Evolutionary conservation across 805 yeast species (phyloP).

Genomic region (Candida coleopterorum): DNA sequence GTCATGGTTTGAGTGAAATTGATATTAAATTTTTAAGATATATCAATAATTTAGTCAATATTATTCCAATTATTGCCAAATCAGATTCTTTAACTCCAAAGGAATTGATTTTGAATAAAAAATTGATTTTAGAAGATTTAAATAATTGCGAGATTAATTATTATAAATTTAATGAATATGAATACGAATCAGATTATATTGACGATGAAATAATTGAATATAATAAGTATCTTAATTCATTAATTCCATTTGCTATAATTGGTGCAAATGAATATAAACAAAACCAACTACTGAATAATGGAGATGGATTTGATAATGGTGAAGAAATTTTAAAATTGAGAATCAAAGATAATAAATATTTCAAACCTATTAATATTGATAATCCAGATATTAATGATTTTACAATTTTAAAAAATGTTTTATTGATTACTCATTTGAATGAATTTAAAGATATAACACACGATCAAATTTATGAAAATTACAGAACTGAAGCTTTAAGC

Average conservation of each 20-base stretch:
- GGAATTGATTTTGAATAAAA: slow-evolving; percentile 62
- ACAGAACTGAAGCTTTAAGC: slow-evolving; percentile 81
- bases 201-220: slow-evolving; percentile 65
- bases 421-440: slow-evolving; percentile 77
- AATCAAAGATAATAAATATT: slow-evolving; percentile 42
- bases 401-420: slow-evolving; percentile 69
- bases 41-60: slow-evolving; percentile 38
- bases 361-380: slow-evolving; percentile 56
- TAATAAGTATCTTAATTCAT: slow-evolving; percentile 57
- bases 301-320: slow-evolving; percentile 15
- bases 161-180: slow-evolving; percentile 65
- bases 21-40: slow-evolving; percentile 40
- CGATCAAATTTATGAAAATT: slow-evolving; percentile 80
- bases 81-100: slow-evolving; percentile 39
- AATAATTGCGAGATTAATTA: slow-evolving; percentile 65
- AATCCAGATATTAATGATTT: slow-evolving; percentile 77
- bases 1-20: slow-evolving; percentile 40
- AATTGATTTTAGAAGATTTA: slow-evolving; percentile 72
- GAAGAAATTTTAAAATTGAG: slow-evolving; percentile 50
- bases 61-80: slow-evolving; percentile 41
- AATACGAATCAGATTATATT: slow-evolving; percentile 43
- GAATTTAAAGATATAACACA: slow-evolving; percentile 88
- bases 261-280: slow-evolving; percentile 63
- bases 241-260: slow-evolving; percentile 64
- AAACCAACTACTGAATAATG: slow-evolving; percentile 15